Evolutionary conservation across 345 rosid genomes (phyloP).

Genomic region (Boechera stricta): DNA sequence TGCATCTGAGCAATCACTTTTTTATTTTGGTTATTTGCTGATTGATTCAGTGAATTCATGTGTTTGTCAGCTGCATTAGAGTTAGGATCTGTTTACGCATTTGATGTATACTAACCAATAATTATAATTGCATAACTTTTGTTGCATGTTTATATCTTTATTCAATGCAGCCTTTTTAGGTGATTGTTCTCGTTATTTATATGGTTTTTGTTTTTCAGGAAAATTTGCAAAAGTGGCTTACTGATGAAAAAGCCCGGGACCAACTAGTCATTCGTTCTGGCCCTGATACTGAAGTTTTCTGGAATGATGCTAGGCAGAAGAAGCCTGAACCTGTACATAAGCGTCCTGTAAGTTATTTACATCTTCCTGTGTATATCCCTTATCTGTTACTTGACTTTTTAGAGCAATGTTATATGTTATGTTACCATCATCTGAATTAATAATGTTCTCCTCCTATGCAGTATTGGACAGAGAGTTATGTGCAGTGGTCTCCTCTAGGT

Average conservation of each 20-base stretch:
- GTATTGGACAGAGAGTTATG: conserved; percentile 96
- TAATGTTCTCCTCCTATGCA: conserved; percentile 43
- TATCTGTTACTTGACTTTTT: conserved; percentile 6
- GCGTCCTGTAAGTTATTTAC: conserved; percentile 69
- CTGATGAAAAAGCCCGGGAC: conserved; percentile 92
- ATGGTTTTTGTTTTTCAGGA: conserved; percentile 57
- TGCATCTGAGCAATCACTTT: not conserved
- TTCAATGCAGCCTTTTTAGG: not conserved
- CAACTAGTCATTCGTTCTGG: conserved; percentile 94
- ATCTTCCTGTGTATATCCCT: conserved; percentile 4
- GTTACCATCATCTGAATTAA: conserved; percentile 1
- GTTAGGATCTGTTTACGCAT: not conserved
- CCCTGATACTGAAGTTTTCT: conserved; percentile 85
- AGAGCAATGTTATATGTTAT: not conserved
- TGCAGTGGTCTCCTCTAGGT: conserved; percentile 97
- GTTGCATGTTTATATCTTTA: not conserved
- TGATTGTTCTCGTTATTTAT: not conserved
- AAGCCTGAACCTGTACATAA: conserved; percentile 93
- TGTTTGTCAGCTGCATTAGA: not conserved
- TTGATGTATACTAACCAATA: not conserved
- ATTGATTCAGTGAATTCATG: not conserved
- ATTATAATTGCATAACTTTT: not conserved
- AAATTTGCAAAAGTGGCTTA: conserved; percentile 91
- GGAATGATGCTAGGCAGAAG: conserved; percentile 94
- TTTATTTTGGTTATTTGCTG: not conserved